Base-by-base conservation (phyloP, 2,329 filamentous ascomycete species). In the Apiospora sp. region DNA sequence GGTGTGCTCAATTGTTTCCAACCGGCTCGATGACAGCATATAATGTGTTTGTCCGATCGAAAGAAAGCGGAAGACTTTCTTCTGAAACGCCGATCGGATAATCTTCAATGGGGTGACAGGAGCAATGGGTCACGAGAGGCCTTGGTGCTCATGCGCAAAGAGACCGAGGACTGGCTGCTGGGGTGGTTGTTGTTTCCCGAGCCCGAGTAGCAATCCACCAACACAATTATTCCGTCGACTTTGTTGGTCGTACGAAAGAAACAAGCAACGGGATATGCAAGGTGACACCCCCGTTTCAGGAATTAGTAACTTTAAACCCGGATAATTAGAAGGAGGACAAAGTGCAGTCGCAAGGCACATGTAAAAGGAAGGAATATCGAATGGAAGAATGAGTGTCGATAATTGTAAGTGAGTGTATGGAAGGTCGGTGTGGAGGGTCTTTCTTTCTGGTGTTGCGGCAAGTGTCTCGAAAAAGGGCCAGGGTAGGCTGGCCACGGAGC, bases 391-490 rank as follows among this genome's bases (percentile, higher is more conserved):
- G 58, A 64, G 58, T 64, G 58, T 64, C 58, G 58, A 64, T 64
- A 64, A 64, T 41, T 64, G 58, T 64, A 64, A 64, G n/a, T 64
- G 49, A 64, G n/a, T 64, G 49, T 41, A 72, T 41, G 37, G 37
- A 43, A 27, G 67, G 41, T 72, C 44, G 71, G 37, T 44, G 67
- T 37, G 70, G 30, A 61, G 54, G 46, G 72, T 70, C 54, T 37
- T 22, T 34, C 27, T 37, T 58, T 41, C 49, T 71, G 72, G 49
- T 73, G 72, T 73, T 73, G 72, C 72, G 68, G 72, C 51, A 61
- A 68, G 71, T 71, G 72, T 73, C 72, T 73, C 72, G 72, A 72
- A 73, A 71, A 30, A 46, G 64, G 46, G 67, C 67, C 41, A 27
- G n/a, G n/a, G n/a, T 68, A 44, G 67, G 67, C 37, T 46, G 41